Conservation (phyloP, 768 basidiomycete genomes). For the Tephrocybe sp. region DNA sequence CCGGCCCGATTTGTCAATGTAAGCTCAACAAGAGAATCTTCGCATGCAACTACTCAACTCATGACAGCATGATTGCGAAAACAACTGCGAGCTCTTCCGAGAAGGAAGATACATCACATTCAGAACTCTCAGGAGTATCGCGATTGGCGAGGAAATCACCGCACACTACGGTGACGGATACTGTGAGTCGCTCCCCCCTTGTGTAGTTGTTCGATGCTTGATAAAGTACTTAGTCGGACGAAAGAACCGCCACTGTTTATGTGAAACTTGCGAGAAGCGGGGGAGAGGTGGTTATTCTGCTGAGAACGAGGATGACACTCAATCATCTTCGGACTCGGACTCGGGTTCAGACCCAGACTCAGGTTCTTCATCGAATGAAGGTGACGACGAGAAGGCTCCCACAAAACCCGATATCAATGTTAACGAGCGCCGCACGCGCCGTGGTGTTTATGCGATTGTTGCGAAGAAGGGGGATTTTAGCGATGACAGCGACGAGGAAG, state of each 20-base stretch:
- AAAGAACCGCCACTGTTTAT: slow-evolving; percentile 75
- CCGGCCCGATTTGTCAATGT: slow-evolving; percentile 93
- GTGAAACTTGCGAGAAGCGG: slow-evolving; percentile 82
- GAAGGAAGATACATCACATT: slow-evolving; percentile 91
- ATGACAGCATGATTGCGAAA: slow-evolving; percentile 82
- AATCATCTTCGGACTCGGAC: slow-evolving; percentile 49
- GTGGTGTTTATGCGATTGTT: slow-evolving; percentile 78
- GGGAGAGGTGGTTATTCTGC: slow-evolving; percentile 75
- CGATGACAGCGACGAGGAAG: slow-evolving; percentile 63
- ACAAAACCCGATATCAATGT: slow-evolving; percentile 50
- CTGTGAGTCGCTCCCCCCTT: too few relatives aligned
- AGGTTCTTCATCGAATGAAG: slow-evolving; percentile 38
- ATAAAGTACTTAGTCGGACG: slow-evolving; percentile 49
- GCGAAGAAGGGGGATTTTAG: slow-evolving; percentile 58
- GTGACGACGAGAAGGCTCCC: slow-evolving; percentile 38
- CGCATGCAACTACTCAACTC: slow-evolving; percentile 22
- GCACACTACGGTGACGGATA: slow-evolving; percentile 91
- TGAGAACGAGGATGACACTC: slow-evolving; percentile 46
- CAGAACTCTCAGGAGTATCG: slow-evolving; percentile 75
- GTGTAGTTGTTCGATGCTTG: too few relatives aligned
- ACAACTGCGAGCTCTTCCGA: slow-evolving; percentile 87
- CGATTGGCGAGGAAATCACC: slow-evolving; percentile 83
- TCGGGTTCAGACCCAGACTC: slow-evolving; percentile 46
- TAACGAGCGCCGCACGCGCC: slow-evolving; percentile 78
- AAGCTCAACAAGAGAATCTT: slow-evolving; percentile 35